phyloP scores from a whole-genome alignment of 345 rosid species.

The Murraya paniculata region DNA sequence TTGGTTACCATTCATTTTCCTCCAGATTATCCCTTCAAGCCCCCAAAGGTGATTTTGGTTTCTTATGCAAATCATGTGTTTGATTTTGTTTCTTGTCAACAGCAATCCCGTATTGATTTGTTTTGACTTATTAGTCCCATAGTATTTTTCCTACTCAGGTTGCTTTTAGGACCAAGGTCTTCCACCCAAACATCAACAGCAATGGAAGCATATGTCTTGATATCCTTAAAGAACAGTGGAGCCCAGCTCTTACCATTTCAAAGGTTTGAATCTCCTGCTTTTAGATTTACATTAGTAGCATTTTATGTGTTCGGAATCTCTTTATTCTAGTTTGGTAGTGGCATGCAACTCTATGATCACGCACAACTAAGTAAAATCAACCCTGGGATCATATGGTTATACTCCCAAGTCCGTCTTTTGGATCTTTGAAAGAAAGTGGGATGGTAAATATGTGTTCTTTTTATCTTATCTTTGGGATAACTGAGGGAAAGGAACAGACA shows the following conservation, averaged over 20 bases:
- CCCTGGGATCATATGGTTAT: not conserved
- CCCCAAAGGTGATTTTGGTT: constrained; percentile 29
- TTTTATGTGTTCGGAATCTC: not conserved
- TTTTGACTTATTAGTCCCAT: not conserved
- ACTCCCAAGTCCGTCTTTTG: not conserved
- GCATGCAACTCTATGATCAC: not conserved
- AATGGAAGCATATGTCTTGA: constrained; percentile 50
- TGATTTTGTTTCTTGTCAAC: not conserved
- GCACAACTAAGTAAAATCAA: not conserved
- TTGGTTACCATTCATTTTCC: constrained; percentile 35
- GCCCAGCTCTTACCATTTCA: constrained; percentile 50
- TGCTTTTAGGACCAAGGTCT: constrained; percentile 43
- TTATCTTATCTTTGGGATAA: not conserved
- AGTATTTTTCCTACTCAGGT: constrained; percentile 15
- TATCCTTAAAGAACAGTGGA: constrained; percentile 50
- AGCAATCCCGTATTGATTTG: not conserved
- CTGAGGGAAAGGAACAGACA: not conserved
- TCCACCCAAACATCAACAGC: constrained; percentile 44
- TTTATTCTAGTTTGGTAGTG: not conserved
- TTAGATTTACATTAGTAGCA: not conserved
- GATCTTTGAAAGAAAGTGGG: not conserved
- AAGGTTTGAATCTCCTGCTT: constrained; percentile 25
- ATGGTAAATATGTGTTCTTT: not conserved
- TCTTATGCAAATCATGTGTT: not conserved
- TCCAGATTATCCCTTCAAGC: constrained; percentile 43